Percentiles rank a stretch among this genome's conserved stretches.
Evolutionary conservation across 2,329 filamentous ascomycete species (phyloP).

Genomic region (Aspergillus ochraceus): DNA sequence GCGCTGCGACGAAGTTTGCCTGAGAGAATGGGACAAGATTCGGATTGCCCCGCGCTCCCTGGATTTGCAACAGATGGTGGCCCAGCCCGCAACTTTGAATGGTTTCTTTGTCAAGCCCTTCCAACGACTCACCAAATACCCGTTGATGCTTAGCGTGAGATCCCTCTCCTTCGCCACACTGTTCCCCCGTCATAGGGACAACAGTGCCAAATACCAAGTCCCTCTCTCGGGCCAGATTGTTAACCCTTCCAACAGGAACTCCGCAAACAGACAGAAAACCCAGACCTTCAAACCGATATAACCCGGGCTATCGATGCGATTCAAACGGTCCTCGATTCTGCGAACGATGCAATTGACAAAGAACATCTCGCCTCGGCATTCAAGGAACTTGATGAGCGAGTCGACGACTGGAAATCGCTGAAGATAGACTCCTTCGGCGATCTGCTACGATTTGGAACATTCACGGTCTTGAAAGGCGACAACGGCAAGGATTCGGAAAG

Average conservation of each 20-base stretch:
- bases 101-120: slow-evolving; percentile 96
- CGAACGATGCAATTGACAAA: slow-evolving; percentile 87
- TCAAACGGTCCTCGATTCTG: slow-evolving; percentile 76
- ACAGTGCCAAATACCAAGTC: neutral
- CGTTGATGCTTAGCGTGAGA: slow-evolving; percentile 76
- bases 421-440: slow-evolving; percentile 88
- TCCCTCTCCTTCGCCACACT: neutral
- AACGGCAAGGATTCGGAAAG: slow-evolving; percentile 82
- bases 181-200: neutral
- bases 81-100: slow-evolving; percentile 82
- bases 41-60: slow-evolving; percentile 65
- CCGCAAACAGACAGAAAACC: slow-evolving; percentile 77
- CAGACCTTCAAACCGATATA: slow-evolving; percentile 70
- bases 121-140: slow-evolving; percentile 93
- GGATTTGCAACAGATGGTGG: slow-evolving; percentile 71
- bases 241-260: slow-evolving; percentile 62
- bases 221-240: neutral
- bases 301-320: slow-evolving; percentile 76
- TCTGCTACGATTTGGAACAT: slow-evolving; percentile 82
- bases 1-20: slow-evolving; percentile 81
- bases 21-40: slow-evolving; percentile 84
- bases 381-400: slow-evolving; percentile 74
- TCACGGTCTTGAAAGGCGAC: slow-evolving; percentile 80
- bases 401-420: slow-evolving; percentile 97
- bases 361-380: slow-evolving; percentile 82